These are phyloP conservation scores for Ailanthus altissimus DNA, from an alignment of 345 rosid species.

Conservation along the genomic window DNA sequence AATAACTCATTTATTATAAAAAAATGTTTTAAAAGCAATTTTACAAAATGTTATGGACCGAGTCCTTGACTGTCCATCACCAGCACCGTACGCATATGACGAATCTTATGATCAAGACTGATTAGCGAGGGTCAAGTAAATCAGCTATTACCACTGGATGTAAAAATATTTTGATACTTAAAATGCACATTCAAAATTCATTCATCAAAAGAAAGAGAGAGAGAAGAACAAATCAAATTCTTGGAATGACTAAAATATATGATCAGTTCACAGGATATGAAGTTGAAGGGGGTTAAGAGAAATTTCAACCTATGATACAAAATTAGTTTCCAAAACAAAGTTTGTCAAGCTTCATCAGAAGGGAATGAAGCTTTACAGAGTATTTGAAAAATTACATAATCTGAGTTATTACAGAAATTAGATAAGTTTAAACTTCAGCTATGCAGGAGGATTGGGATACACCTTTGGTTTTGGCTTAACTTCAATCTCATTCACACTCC, in stretches of 20 bases:
- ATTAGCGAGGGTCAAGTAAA: too few species aligned
- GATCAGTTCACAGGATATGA: not conserved
- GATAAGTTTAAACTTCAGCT: slow-evolving; percentile 2
- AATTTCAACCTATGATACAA: not conserved
- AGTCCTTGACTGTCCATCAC: not conserved
- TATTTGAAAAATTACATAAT: not conserved
- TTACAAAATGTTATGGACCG: not conserved
- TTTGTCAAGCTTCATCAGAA: slow-evolving; percentile 7
- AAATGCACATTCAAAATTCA: not conserved
- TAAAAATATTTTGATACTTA: not conserved
- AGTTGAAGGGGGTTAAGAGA: not conserved
- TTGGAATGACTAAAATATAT: not conserved
- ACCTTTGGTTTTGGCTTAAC: slow-evolving; percentile 94
- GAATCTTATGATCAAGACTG: not conserved
- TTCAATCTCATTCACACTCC: slow-evolving; percentile 90
- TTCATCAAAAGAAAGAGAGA: not conserved
- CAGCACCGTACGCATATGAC: not conserved
- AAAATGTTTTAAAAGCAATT: not conserved
- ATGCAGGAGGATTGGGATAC: slow-evolving; percentile 74
- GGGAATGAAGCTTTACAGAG: slow-evolving; percentile 16
- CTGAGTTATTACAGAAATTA: not conserved
- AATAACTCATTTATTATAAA: too few species aligned
- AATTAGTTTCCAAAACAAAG: not conserved
- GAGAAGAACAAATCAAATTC: not conserved
- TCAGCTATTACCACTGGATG: not conserved